Percentiles rank a stretch among this genome's conserved stretches.
Conservation (phyloP, 2,329 filamentous ascomycete genomes). For the Diaporthe nobilis region DNA sequence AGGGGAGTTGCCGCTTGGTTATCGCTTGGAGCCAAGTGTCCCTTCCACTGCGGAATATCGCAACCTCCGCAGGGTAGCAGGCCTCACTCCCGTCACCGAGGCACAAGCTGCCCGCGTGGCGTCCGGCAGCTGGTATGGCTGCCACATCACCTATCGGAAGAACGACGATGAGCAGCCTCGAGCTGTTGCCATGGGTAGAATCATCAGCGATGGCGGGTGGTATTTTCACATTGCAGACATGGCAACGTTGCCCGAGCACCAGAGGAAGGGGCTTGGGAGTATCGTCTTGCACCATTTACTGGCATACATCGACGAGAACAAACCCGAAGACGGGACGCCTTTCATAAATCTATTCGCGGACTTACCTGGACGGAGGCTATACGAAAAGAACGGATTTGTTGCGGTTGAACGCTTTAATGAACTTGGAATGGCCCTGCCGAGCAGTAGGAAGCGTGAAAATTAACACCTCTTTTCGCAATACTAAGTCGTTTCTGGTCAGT, state of each 20-base stretch:
- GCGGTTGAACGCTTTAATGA: constrained; percentile 53
- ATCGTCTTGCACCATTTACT: constrained; percentile 59
- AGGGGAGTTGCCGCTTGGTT: constrained; percentile 45
- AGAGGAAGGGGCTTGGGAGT: constrained; percentile 62
- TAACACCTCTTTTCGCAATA: background rate
- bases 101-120: constrained; percentile 54
- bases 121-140: constrained; percentile 59
- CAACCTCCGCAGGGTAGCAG: constrained; percentile 53
- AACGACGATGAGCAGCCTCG: background rate
- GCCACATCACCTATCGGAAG: constrained; percentile 52
- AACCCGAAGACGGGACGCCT: constrained; percentile 52
- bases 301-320: constrained; percentile 55
- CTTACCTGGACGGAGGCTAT: constrained; percentile 58
- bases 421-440: constrained; percentile 53
- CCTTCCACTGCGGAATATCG: constrained; percentile 55
- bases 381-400: constrained; percentile 61
- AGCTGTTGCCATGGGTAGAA: constrained; percentile 63
- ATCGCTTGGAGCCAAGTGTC: constrained; percentile 53
- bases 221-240: constrained; percentile 67
- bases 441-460: background rate
- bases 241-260: constrained; percentile 63
- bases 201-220: constrained; percentile 65
- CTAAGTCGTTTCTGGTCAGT: background rate
- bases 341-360: constrained; percentile 64
- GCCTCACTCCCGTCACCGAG: constrained; percentile 54